Evolutionary conservation across 202 grass and related monocot genomes (phyloP).

Genomic region (Musa balbisiana): DNA sequence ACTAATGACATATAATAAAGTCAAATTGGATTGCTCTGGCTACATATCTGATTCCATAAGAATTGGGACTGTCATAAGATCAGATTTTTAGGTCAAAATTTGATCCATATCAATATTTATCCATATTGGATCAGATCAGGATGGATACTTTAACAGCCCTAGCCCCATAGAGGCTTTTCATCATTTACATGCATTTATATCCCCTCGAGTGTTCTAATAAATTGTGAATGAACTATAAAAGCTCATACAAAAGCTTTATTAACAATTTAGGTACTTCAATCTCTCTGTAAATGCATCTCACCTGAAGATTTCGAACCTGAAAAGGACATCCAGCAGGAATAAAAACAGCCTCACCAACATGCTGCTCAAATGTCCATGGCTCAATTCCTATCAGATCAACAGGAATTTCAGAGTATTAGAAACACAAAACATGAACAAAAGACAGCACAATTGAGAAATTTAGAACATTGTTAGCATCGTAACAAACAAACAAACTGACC

Average conservation of each 20-base stretch:
- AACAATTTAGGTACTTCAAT: too few relatives aligned
- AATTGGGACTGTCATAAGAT: too few relatives aligned
- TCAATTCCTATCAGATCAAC: conserved; percentile 55
- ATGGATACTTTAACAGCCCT: too few relatives aligned
- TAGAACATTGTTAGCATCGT: not conserved
- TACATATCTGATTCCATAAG: too few relatives aligned
- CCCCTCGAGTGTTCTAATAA: too few relatives aligned
- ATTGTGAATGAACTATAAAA: not conserved
- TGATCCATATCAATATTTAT: not conserved
- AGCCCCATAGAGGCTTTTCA: too few relatives aligned
- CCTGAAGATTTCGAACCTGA: conserved; percentile 87
- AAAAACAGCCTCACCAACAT: conserved; percentile 85
- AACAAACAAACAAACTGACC: not conserved
- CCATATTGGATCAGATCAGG: too few relatives aligned
- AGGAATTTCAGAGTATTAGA: conserved; percentile 1
- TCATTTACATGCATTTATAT: too few relatives aligned
- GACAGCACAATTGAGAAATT: not conserved
- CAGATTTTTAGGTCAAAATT: too few relatives aligned
- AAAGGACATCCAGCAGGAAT: conserved; percentile 92
- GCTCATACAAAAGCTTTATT: too few relatives aligned
- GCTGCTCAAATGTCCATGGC: conserved; percentile 68
- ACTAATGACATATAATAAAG: too few relatives aligned
- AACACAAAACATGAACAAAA: conserved; percentile 12
- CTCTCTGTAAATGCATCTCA: conserved; percentile 22
- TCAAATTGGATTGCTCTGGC: too few relatives aligned